These are phyloP conservation scores for Linderniella brevidens DNA, from an alignment of 257 asterid genomes.

Conservation along the genomic window DNA sequence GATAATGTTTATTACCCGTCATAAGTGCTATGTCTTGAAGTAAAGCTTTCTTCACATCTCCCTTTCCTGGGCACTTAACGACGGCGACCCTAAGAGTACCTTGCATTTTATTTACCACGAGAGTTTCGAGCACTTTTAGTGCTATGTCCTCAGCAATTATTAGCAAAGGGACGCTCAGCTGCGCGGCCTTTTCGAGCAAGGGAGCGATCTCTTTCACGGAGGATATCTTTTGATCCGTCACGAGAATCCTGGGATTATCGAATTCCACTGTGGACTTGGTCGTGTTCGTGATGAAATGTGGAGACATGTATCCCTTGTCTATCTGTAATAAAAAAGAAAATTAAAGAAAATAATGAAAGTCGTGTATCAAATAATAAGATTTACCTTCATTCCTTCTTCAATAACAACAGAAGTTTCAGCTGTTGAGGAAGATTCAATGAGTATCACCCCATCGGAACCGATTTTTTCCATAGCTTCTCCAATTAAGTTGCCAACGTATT, in stretches of 20 bases:
- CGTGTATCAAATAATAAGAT: conserved; percentile 1
- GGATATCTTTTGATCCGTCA: conserved; percentile 74
- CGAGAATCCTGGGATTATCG: conserved; percentile 74
- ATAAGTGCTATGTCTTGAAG: conserved; percentile 88
- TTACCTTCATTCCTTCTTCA: conserved; percentile 99
- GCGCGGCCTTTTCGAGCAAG: conserved; percentile 83
- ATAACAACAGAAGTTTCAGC: conserved; percentile 53
- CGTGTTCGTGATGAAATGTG: conserved; percentile 68
- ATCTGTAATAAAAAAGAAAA: conserved; percentile 88
- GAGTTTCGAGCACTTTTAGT: conserved; percentile 56
- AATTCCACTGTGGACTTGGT: conserved; percentile 65
- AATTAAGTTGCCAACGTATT: conserved; percentile 50
- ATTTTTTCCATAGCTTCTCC: conserved; percentile 81
- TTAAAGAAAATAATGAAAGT: conserved; percentile 38
- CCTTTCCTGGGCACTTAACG: conserved; percentile 76
- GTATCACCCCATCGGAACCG: conserved; percentile 83
- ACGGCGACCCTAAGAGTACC: conserved; percentile 70
- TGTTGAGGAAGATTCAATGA: conserved; percentile 71
- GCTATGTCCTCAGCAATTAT: conserved; percentile 87
- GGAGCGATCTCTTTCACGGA: conserved; percentile 56
- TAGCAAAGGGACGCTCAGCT: conserved; percentile 75
- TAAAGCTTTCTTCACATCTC: conserved; percentile 67
- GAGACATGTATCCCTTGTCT: conserved; percentile 88
- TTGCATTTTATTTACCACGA: conserved; percentile 60
- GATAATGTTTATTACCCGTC: conserved; percentile 43